phyloP scores from a whole-genome alignment of 768 basidiomycete species.

The Lepiota venenata region DNA sequence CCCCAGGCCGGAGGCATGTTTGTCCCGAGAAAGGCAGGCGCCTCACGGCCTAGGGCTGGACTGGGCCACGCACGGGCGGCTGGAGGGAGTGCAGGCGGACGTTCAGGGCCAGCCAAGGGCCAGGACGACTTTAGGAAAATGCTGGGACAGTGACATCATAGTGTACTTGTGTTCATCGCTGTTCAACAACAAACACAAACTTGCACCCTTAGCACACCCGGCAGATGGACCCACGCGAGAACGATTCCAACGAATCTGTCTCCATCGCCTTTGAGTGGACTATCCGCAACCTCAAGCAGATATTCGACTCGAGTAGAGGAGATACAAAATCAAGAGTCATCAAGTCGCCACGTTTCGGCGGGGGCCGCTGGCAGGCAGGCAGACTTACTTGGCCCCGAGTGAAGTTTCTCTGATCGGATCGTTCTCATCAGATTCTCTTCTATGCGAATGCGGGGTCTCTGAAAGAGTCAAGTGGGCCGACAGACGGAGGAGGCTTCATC shows the following conservation, averaged over 20 bases:
- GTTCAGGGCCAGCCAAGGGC: slow-evolving; percentile 39
- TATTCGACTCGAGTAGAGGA: slow-evolving; percentile 81
- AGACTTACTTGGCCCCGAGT: background rate
- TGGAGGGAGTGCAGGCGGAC: slow-evolving; percentile 17
- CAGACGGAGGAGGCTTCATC: slow-evolving; percentile 51
- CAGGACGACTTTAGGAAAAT: slow-evolving; percentile 90
- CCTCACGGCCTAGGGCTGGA: slow-evolving; percentile 68
- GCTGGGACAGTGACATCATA: slow-evolving; percentile 33
- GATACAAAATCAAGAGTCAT: slow-evolving; percentile 75
- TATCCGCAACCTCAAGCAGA: slow-evolving; percentile 58
- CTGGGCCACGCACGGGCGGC: slow-evolving; percentile 45
- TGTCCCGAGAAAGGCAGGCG: slow-evolving; percentile 58
- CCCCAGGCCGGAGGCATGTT: slow-evolving; percentile 49
- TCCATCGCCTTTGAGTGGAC: slow-evolving; percentile 77
- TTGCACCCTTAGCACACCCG: background rate
- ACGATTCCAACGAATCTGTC: slow-evolving; percentile 48
- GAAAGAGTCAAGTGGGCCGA: slow-evolving; percentile 35
- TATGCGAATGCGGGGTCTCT: slow-evolving; percentile 77
- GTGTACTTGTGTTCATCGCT: background rate
- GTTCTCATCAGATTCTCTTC: slow-evolving; percentile 59
- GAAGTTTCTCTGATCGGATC: slow-evolving; percentile 5
- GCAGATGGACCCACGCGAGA: slow-evolving; percentile 18
- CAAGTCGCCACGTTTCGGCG: slow-evolving; percentile 74
- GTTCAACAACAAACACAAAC: background rate
- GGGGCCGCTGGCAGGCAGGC: slow-evolving; percentile 70